Conservation (phyloP, 495 filamentous ascomycete genomes). For the Podospora sp. region DNA sequence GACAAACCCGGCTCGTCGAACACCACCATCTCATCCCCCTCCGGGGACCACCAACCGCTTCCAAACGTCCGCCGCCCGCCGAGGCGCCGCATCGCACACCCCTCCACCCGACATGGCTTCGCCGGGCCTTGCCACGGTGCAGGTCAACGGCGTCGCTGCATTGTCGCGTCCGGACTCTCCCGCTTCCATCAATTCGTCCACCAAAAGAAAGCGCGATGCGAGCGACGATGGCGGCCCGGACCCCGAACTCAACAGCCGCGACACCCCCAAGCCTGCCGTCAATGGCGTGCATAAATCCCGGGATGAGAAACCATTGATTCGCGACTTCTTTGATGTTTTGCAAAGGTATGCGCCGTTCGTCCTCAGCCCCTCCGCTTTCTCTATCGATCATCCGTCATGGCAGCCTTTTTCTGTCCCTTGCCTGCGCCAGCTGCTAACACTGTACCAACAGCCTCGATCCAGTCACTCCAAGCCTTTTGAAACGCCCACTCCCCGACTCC, state of each 20-base stretch:
- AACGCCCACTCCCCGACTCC: slow-evolving; percentile 44
- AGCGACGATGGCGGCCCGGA: slow-evolving; percentile 42
- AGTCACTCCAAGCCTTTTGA: slow-evolving; percentile 44
- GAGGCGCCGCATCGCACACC: slow-evolving; percentile 20
- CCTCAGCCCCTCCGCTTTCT: background rate
- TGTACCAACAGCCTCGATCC: slow-evolving; percentile 44
- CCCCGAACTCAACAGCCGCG: slow-evolving; percentile 29
- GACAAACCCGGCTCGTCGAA: slow-evolving; percentile 37
- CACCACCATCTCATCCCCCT: slow-evolving; percentile 27
- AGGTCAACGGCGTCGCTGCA: slow-evolving; percentile 45
- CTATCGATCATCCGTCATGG: slow-evolving; percentile 1
- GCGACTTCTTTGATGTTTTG: slow-evolving; percentile 47
- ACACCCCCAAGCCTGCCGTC: slow-evolving; percentile 28
- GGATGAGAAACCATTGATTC: slow-evolving; percentile 37
- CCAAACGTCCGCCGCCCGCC: slow-evolving; percentile 5
- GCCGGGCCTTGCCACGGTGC: slow-evolving; percentile 42
- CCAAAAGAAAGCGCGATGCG: slow-evolving; percentile 60
- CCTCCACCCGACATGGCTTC: slow-evolving; percentile 44
- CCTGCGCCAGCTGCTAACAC: slow-evolving; percentile 20
- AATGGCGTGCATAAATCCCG: slow-evolving; percentile 30
- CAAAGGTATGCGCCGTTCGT: slow-evolving; percentile 42
- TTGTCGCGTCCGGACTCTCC: slow-evolving; percentile 45
- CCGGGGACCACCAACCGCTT: background rate
- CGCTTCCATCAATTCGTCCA: slow-evolving; percentile 43
- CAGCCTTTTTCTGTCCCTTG: background rate